Base-by-base conservation (phyloP, 225 moss, liverwort and hornwort species). In the Polytrichum formosum region DNA sequence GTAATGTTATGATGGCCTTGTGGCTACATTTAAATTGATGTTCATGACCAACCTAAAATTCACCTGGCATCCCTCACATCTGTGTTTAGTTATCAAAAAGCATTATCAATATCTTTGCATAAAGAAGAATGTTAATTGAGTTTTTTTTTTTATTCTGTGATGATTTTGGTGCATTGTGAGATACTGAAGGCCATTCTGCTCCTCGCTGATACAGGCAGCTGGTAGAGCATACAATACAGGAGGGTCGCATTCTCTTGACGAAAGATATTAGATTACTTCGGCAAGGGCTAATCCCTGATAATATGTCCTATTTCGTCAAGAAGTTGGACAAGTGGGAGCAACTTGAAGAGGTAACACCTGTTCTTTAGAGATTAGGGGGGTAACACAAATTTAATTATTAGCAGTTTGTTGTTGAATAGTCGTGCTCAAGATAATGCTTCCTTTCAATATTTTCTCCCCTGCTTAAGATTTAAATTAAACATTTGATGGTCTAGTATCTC, bases 161-260 rank as follows among this genome's bases (percentile, higher is more conserved):
- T 20, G 6, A 58, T 58, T 58, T 4, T 20, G n/a, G 20, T 58
- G 6, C 58, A 20, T 20, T 23, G 9, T 58, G 58, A 58, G 58
- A 58, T 21, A 58, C 58, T 58, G 6, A 58, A 22, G 6, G 21
- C 21, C 23, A 58, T 6, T 1, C 6, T 58, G 58, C n/a, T 58
- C 23, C 58, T 21, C 1, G 6, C 58, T 58, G 9, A 63, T 27
- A 54, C 82, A 85, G 86, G 78, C 81, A 84, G 55, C 61, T 90
- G 64, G 79, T 90, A 55, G 81, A 90, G 54, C 61, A 83, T 63
- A 86, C 81, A 56, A 79, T 81, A 71, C 77, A 65, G 67, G 86
- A 90, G 75, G 86, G 89, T n/a, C 76, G 89, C 13, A 65, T 90
- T 20, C 74, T 90, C 53, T 73, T 90, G 66, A 90, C 89, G 30